Evolutionary conservation across 345 rosid genomes (phyloP), one percentile per base, ranked within the genome.

Genomic region (Citrus unshiu): DNA sequence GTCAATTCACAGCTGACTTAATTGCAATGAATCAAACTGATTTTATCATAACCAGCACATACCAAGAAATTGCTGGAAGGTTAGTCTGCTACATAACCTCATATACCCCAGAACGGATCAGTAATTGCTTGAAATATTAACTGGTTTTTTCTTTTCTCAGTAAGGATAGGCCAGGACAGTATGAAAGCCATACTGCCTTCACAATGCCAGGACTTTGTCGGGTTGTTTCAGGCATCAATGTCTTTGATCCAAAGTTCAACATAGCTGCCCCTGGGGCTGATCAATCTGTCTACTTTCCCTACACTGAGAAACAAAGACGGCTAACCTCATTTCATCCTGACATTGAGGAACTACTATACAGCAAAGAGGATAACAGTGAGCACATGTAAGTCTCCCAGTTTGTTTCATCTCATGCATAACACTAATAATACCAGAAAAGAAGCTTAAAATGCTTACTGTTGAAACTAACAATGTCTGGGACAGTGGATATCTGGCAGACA

Each of bases 31-130:
- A 94, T 79, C 80, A 84, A 32, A 80, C 98, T 13, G 98, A 96
- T 84, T 96, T 96, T 78, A 82, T 94, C 83, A 91, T 96, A 32
- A 89, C 93, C 9, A 96, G 99, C 86, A 94, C 97, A 13, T 96
- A 93, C 80, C 98, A 96, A 80, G 98, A 96, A 87, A 96, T 96
- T 40, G 97, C 98, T 7, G 99, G 99, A 86, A 96, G 95, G 98
- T 89, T 64, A 21, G 87, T 78, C 37, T 40, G 10, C 72, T 62
- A n/a, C n/a, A 61, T 37, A 27, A 24, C 64, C 7, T 56, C 61
- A 74, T 22, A 49, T 37, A 79, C 24, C 5, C 24, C 67, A 27
- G 30, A 12, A 24, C 2, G 29, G 30, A 29, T 22, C 29, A 9
- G 22, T 14, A 43, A 58, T 61, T 19, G 54, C 6, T 37, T 51